phyloP scores from a whole-genome alignment of 176 grass and related monocot genomes.

The Bothriochloa decipiens region DNA sequence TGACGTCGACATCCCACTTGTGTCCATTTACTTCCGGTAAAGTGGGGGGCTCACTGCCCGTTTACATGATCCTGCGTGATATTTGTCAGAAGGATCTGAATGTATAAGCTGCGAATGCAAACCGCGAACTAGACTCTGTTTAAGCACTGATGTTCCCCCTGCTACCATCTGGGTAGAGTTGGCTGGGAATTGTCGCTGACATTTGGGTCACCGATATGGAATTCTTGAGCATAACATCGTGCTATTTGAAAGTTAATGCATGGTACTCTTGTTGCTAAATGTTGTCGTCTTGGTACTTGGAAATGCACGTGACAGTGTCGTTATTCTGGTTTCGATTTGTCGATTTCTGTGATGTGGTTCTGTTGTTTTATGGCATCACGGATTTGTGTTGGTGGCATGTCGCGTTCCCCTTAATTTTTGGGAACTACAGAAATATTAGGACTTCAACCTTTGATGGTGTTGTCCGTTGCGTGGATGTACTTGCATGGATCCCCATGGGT shows the following conservation, averaged over 20 bases:
- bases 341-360: background rate
- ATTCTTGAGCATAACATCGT: constrained; percentile 6
- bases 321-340: too few relatives aligned
- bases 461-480: too few relatives aligned
- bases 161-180: constrained; percentile 38
- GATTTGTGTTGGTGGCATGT: background rate
- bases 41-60: background rate
- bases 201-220: constrained; percentile 23
- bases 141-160: constrained; percentile 16
- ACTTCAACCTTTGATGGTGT: background rate
- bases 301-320: background rate
- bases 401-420: background rate
- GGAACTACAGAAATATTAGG: background rate
- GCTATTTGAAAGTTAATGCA: background rate
- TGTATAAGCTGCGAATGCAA: background rate
- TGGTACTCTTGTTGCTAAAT: background rate
- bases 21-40: constrained; percentile 79
- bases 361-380: background rate
- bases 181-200: background rate
- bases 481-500: too few relatives aligned
- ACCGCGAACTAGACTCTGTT: constrained; percentile 12
- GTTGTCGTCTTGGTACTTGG: background rate
- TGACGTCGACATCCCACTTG: constrained; percentile 81
- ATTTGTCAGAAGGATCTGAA: background rate
- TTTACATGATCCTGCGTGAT: background rate